A percentile compares a stretch with the other conserved stretches of the same genome.
Conservation (phyloP, 1,139 yeast species). For the Pichia terricola region DNA sequence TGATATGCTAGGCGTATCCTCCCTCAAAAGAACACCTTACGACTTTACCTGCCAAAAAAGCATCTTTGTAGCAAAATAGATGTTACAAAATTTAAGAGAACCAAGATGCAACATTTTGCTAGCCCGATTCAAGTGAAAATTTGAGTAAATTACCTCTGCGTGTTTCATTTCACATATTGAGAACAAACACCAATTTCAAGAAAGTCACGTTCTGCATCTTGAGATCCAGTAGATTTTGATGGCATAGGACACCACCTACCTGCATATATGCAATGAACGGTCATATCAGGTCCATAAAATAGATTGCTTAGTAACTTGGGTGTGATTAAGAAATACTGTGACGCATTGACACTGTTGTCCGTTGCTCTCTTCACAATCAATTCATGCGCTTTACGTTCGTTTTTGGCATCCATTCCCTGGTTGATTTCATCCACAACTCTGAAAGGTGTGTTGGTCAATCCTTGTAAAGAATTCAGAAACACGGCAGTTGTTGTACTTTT, state of each 20-base stretch:
- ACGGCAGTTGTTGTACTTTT: conserved; percentile 91
- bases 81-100: too few relatives aligned
- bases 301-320: conserved; percentile 81
- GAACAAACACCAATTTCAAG: neutral
- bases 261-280: conserved; percentile 81
- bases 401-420: conserved; percentile 96
- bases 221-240: neutral
- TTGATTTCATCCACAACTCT: conserved; percentile 96
- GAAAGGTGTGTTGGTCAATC: conserved; percentile 84
- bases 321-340: conserved; percentile 85
- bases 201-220: neutral
- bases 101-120: too few relatives aligned
- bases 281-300: conserved; percentile 73
- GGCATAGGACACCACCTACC: conserved; percentile 29
- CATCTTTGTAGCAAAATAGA: too few relatives aligned
- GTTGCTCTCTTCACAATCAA: conserved; percentile 85
- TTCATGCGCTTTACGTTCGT: conserved; percentile 81
- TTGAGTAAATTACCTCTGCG: too few relatives aligned
- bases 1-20: too few relatives aligned
- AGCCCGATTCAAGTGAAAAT: too few relatives aligned
- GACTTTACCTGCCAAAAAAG: too few relatives aligned
- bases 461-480: conserved; percentile 85
- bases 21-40: too few relatives aligned
- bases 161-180: neutral
- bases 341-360: conserved; percentile 28